Evolutionary conservation across 805 yeast genomes (phyloP).

Genomic region (Saccharomyces cerevisiae): DNA sequence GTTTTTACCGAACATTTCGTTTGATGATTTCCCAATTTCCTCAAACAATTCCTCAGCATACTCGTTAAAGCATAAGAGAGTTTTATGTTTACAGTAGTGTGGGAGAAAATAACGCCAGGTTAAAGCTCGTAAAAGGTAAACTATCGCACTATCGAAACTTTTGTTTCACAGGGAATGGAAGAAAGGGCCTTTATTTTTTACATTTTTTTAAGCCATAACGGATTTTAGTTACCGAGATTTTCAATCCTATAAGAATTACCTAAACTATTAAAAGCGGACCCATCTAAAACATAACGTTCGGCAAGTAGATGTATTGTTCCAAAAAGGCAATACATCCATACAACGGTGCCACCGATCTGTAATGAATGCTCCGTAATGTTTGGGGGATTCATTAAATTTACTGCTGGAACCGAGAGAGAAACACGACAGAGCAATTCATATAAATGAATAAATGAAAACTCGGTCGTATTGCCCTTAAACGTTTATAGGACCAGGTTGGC

Average conservation of each 20-base stretch:
- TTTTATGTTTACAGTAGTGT: background rate
- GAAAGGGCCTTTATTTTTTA: background rate
- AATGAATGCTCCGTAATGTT: background rate
- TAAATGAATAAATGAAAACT: background rate
- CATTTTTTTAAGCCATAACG: background rate
- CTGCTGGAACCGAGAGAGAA: background rate
- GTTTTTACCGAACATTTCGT: slow-evolving; percentile 20
- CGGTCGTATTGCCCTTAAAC: background rate
- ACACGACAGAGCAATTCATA: background rate
- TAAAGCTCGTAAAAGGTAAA: background rate
- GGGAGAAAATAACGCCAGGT: background rate
- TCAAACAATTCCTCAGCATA: background rate
- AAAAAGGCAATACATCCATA: background rate
- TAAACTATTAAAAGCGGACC: background rate
- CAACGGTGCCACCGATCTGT: background rate
- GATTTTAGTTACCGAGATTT: background rate
- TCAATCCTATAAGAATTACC: background rate
- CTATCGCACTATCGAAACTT: background rate
- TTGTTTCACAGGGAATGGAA: background rate
- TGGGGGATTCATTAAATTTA: background rate
- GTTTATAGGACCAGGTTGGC: background rate
- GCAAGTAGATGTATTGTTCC: background rate
- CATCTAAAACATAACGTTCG: background rate
- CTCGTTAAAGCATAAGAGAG: background rate
- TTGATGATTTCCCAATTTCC: background rate